phyloP scores from a whole-genome alignment of 2,329 filamentous ascomycete species.

The Escovopsis weberi region DNA sequence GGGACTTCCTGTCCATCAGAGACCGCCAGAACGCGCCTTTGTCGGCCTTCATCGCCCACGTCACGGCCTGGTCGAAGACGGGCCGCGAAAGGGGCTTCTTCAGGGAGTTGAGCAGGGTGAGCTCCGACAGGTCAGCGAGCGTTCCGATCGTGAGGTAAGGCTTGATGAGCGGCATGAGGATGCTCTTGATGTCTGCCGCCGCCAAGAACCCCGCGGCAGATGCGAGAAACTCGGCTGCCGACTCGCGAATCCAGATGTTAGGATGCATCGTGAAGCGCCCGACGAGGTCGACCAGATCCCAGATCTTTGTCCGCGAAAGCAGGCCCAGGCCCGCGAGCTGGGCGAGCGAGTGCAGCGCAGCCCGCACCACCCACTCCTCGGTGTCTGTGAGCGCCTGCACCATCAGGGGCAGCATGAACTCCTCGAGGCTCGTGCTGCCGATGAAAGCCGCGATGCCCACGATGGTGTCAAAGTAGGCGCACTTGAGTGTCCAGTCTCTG shows the following conservation, averaged over 20 bases:
- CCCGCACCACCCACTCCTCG: slow-evolving; percentile 88
- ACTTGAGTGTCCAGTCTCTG: slow-evolving; percentile 90
- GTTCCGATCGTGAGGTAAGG: slow-evolving; percentile 69
- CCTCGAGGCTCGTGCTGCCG: slow-evolving; percentile 77
- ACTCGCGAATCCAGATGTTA: slow-evolving; percentile 88
- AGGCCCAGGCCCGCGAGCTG: slow-evolving; percentile 80
- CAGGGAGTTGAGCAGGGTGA: slow-evolving; percentile 63
- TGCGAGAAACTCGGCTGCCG: slow-evolving; percentile 70
- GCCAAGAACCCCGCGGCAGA: slow-evolving; percentile 63
- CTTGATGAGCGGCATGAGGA: slow-evolving; percentile 63
- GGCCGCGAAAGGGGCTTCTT: slow-evolving; percentile 67
- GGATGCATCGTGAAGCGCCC: slow-evolving; percentile 84
- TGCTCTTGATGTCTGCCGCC: slow-evolving; percentile 67
- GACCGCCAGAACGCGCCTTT: slow-evolving; percentile 80
- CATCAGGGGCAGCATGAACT: slow-evolving; percentile 93
- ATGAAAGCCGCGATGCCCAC: slow-evolving; percentile 86
- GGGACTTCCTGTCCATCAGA: slow-evolving; percentile 47
- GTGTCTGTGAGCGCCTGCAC: slow-evolving; percentile 84
- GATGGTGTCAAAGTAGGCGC: slow-evolving; percentile 89
- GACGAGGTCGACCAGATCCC: slow-evolving; percentile 76
- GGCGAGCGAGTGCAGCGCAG: slow-evolving; percentile 73
- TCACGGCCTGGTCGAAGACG: slow-evolving; percentile 71
- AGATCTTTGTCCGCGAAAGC: slow-evolving; percentile 68
- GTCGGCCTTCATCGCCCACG: slow-evolving; percentile 73
- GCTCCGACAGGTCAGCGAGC: slow-evolving; percentile 51